Evolutionary conservation across 495 filamentous ascomycete genomes (phyloP), one percentile per base, ranked within the genome.

Genomic region (Aspergillus mulundensis): DNA sequence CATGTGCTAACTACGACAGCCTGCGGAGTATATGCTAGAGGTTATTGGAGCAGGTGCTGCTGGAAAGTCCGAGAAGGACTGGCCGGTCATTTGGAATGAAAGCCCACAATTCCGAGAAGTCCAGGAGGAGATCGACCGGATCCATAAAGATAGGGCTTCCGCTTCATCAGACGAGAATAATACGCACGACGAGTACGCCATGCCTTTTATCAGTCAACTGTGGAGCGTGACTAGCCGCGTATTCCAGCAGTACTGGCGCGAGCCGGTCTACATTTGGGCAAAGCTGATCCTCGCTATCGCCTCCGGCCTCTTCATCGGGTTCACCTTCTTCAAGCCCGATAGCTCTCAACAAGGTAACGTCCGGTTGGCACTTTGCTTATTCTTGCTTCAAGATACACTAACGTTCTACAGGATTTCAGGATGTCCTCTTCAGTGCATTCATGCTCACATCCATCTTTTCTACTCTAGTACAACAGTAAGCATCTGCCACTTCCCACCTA

Each of bases 11-110:
- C 34, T 32, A 38, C 20, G 23, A 34, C 28, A 74, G 71, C 90
- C 90, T 21, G 92, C 92, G 14, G 92, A 97, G 68, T 95, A 89
- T 83, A 95, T 96, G 85, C 76, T 97, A 11, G 90, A 95, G 59
- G 85, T 89, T 51, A 93, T 91, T n/a, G 70, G 71, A 47, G 69
- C 67, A 8, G 70, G 68, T 50, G 66, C 70, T 19, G 66, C 69
- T 19, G 90, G 89, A 46, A 88, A 89, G 42, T 85, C 91, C 0
- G 85, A 87, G 1, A 80, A 86, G 54, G 89, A 96, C 67, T 96
- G 91, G 91, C 77, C 81, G 57, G 56, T 82, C 38, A 69, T 82
- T 4, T 96, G 91, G 91, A 84, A 84, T 21, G 75, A 86, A 25
- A 89, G 84, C 61, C 68, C 79, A 47, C 84, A 97, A 71, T 81